Evolutionary conservation across 164 flowering plant species (phyloP).

Genomic region (Vitis riparia): DNA sequence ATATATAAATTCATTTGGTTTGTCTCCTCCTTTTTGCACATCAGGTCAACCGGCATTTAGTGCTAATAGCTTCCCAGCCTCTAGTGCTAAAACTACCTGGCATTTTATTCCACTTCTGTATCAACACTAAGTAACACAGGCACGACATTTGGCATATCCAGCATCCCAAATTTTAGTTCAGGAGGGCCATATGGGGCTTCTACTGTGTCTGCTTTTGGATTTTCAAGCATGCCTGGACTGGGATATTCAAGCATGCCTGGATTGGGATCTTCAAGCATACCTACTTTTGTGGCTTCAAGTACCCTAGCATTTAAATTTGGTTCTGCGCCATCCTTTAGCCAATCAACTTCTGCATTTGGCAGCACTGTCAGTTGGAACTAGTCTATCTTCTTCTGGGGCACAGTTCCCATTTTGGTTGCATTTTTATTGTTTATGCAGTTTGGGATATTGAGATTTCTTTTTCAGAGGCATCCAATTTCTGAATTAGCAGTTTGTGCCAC

Average conservation of each 20-base stretch:
- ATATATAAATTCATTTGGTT: constrained; percentile 45
- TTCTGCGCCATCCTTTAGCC: constrained; percentile 69
- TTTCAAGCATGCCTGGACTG: no score
- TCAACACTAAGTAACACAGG: no score
- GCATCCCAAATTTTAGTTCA: no score
- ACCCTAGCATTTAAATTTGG: constrained; percentile 52
- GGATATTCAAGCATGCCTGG: constrained; percentile 36
- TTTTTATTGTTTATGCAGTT: neutral
- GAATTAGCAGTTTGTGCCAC: neutral
- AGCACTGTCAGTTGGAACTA: constrained; percentile 60
- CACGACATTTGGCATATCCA: no score
- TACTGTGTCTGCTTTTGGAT: no score
- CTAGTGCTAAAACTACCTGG: constrained; percentile 32
- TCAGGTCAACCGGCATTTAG: constrained; percentile 65
- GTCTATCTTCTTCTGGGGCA: constrained; percentile 65
- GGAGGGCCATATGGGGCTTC: no score
- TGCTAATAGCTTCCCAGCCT: constrained; percentile 50
- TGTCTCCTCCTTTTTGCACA: constrained; percentile 69
- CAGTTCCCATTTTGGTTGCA: constrained; percentile 61
- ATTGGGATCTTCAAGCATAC: constrained; percentile 56
- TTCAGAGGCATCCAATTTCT: neutral
- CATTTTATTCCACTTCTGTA: no score
- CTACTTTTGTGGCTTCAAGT: constrained; percentile 59
- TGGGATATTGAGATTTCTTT: no score
- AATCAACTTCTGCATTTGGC: constrained; percentile 70